Percentiles rank a stretch among this genome's conserved stretches.
phyloP scores from a whole-genome alignment of 345 rosid genomes.

The Brassica juncea region DNA sequence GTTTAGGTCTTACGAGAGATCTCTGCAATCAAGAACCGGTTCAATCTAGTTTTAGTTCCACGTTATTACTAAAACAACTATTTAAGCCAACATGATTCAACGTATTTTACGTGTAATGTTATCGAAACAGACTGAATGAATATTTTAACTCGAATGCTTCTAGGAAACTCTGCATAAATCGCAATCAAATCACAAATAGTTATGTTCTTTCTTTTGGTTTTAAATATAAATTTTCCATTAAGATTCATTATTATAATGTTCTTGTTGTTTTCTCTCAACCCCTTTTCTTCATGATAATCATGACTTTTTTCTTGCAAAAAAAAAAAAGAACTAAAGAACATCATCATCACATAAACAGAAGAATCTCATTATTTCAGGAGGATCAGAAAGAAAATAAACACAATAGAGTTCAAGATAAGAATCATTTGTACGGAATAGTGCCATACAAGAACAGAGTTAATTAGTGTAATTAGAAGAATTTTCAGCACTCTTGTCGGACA shows the following conservation, averaged over 20 bases:
- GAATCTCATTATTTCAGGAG: conserved; percentile 39
- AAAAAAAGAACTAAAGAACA: conserved; percentile 17
- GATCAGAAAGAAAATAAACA: not conserved
- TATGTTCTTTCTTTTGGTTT: conserved; percentile 31
- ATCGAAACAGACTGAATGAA: not conserved
- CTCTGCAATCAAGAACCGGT: conserved; percentile 25
- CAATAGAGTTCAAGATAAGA: conserved; percentile 18
- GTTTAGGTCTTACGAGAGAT: conserved; percentile 41
- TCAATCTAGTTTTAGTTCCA: conserved; percentile 24
- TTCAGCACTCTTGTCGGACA: conserved; percentile 53
- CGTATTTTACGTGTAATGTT: conserved; percentile 34
- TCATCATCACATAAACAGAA: conserved; percentile 35
- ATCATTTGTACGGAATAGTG: conserved; percentile 29
- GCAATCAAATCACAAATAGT: conserved; percentile 39
- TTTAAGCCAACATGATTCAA: conserved; percentile 24
- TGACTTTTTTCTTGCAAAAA: conserved; percentile 8
- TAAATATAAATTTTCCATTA: conserved; percentile 3
- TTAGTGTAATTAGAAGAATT: conserved; percentile 12
- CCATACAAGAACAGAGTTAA: conserved; percentile 12
- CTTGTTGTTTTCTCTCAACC: conserved; percentile 8
- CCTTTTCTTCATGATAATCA: conserved; percentile 29
- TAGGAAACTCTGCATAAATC: conserved; percentile 30
- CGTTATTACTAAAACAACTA: not conserved
- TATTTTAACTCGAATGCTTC: conserved; percentile 18
- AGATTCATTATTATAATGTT: conserved; percentile 14